Percentiles rank a stretch among this genome's conserved stretches.
Evolutionary conservation across 768 basidiomycete species (phyloP).

Genomic region (Porpolomopsis calyptriformis): DNA sequence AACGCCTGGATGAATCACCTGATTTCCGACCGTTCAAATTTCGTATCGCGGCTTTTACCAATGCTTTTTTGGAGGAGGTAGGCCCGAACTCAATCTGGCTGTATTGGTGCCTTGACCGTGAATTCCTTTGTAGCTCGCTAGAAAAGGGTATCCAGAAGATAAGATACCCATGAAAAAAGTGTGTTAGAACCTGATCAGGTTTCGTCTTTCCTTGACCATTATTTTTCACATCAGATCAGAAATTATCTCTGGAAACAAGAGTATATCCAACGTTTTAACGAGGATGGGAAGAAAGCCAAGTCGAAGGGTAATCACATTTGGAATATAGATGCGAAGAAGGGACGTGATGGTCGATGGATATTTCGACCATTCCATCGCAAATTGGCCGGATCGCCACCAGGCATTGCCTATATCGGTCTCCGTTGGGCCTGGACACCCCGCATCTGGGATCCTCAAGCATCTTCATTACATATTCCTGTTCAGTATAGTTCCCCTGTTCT

Average conservation of each 20-base stretch:
- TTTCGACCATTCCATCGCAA: slow-evolving; percentile 85
- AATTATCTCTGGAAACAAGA: slow-evolving; percentile 94
- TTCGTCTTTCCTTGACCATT: slow-evolving; percentile 1
- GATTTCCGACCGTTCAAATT: slow-evolving; percentile 99
- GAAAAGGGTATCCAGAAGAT: slow-evolving; percentile 83
- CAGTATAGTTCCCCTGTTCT: slow-evolving; percentile 70
- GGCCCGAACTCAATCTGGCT: slow-evolving; percentile 12
- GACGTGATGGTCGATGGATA: slow-evolving; percentile 64
- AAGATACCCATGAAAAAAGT: slow-evolving; percentile 97
- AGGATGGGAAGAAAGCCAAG: slow-evolving; percentile 98
- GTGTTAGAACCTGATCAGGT: slow-evolving; percentile 14
- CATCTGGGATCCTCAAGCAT: slow-evolving; percentile 94
- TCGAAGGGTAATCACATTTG: slow-evolving; percentile 99
- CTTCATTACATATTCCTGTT: slow-evolving; percentile 63
- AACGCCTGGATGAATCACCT: slow-evolving; percentile 86
- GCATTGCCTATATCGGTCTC: slow-evolving; percentile 71
- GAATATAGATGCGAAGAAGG: slow-evolving; percentile 93
- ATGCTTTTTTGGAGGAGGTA: slow-evolving; percentile 89
- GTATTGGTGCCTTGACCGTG: neutral
- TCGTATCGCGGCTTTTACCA: slow-evolving; percentile 95
- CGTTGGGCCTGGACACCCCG: slow-evolving; percentile 87
- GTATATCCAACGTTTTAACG: slow-evolving; percentile 93
- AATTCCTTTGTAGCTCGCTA: slow-evolving; percentile 48
- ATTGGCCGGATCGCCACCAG: slow-evolving; percentile 74
- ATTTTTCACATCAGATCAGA: slow-evolving; percentile 49